Conservation (phyloP, 768 basidiomycete genomes). For the Naganishia antarctica region DNA sequence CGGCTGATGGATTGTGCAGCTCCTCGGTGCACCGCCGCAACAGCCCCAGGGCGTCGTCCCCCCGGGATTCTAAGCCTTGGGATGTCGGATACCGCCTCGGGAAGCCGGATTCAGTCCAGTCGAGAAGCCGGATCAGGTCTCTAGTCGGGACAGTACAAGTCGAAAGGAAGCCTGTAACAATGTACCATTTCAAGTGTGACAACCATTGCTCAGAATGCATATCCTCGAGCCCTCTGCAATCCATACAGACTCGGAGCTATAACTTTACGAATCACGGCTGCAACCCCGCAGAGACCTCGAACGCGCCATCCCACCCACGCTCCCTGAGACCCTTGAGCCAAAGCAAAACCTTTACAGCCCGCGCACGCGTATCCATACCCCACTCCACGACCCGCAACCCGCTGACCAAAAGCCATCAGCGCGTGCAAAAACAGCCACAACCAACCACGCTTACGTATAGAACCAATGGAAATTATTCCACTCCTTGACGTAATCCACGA, state of each 20-base stretch:
- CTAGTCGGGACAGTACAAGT: no score
- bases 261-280: background rate
- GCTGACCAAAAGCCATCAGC: no score
- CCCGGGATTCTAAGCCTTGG: constrained; percentile 65
- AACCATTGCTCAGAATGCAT: no score
- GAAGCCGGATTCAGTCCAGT: no score
- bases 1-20: constrained; percentile 53
- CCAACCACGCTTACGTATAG: constrained; percentile 31
- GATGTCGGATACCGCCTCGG: background rate
- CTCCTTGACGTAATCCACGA: constrained; percentile 24
- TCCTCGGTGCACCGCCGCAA: constrained; percentile 62
- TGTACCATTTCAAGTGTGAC: no score
- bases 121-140: no score
- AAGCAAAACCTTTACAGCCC: constrained; percentile 38
- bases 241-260: no score
- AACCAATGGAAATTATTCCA: constrained; percentile 29
- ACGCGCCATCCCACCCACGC: constrained; percentile 39
- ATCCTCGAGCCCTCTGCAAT: no score
- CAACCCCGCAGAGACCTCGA: constrained; percentile 40
- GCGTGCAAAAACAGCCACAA: no score
- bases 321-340: constrained; percentile 42
- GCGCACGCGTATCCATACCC: constrained; percentile 41
- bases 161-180: no score
- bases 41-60: constrained; percentile 63
- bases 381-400: constrained; percentile 39